A percentile compares a stretch with the other conserved stretches of the same genome.
phyloP scores from a whole-genome alignment of 1,139 yeast species.

The Lodderomyces parapsilosis region DNA sequence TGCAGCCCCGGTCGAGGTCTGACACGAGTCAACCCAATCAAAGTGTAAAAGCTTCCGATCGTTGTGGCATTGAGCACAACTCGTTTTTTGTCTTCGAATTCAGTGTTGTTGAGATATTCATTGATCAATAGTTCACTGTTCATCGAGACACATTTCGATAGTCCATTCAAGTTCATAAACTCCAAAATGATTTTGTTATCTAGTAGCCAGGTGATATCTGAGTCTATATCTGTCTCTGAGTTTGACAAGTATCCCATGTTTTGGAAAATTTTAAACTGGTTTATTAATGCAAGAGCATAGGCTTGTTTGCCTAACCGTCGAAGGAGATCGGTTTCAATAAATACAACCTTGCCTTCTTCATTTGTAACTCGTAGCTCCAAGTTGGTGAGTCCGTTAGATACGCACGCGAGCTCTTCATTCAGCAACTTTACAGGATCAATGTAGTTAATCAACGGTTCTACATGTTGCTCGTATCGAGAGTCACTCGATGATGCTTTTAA shows the following conservation, averaged over 20 bases:
- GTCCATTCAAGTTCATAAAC: conserved; percentile 33
- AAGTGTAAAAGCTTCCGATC: conserved; percentile 39
- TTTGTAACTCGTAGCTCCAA: conserved; percentile 5
- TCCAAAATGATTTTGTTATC: conserved; percentile 24
- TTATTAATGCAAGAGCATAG: conserved; percentile 11
- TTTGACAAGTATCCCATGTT: conserved; percentile 26
- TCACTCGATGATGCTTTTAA: background rate
- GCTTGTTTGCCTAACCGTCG: conserved; percentile 13
- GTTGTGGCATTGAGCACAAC: conserved; percentile 25
- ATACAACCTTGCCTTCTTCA: background rate
- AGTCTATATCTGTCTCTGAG: conserved; percentile 1
- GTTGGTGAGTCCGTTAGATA: conserved; percentile 12
- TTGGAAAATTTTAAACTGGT: conserved; percentile 23
- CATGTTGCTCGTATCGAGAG: background rate
- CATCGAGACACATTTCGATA: conserved; percentile 17
- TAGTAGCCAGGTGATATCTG: conserved; percentile 5
- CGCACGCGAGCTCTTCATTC: conserved; percentile 9
- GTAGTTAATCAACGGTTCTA: conserved; percentile 1
- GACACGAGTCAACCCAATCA: conserved; percentile 36
- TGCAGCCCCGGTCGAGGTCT: conserved; percentile 25
- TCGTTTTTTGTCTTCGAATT: conserved; percentile 11
- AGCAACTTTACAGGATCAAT: conserved; percentile 3
- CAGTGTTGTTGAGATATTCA: conserved; percentile 7
- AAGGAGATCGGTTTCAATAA: conserved; percentile 16
- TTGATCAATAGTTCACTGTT: conserved; percentile 9